Evolutionary conservation across 768 basidiomycete genomes (phyloP), one percentile per base, ranked within the genome.

Genomic region (Chalciporus sphaerocephalus): DNA sequence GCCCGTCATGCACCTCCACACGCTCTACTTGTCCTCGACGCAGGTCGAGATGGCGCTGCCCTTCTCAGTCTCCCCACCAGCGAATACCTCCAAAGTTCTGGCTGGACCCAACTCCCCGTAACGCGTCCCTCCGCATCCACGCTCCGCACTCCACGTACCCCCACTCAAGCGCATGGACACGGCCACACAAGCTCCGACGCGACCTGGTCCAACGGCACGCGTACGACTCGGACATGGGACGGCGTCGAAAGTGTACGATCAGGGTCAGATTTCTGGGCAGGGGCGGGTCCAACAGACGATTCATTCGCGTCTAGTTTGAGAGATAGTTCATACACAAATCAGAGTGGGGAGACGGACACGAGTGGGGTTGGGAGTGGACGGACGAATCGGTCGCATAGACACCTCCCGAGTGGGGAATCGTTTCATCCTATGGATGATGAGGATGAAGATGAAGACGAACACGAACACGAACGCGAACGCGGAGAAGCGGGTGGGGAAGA

Each of bases 1-100:
- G 79, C 80, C 0, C 72, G 79, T 10, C 74, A 77, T 25, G 87
- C 80, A 0, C 74, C 87, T 2, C 73, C 83, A 0, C 89, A 92
- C 55, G 82, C 88, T 0, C 71, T 92, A 0, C 80, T 92, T n/a
- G 76, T 92, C 20, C 87, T 83, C 2, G 73, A 91, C 56, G 91
- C 89, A 77, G 88, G 88, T 6, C 70, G 74, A 18, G 85, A 87
- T 38, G 89, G 89, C 10, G 85, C 85, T 1, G 90, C 89, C 0
- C 81, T 87, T 4, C 74, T 92, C 43, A 88, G 85, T 13, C 65
- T 92, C 6, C 90, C 89, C 0, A 91, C 89, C 0, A 77, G 78
- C 53, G 90, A 92, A 55, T 92, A 92, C 63, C 87, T 90, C 60
- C 90, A 92, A 52, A 83, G 82, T 53, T 88, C 87, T 0, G 82